Evolutionary conservation across 2,329 filamentous ascomycete genomes (phyloP).

Genomic region (Gaeumannomyces sp.): DNA sequence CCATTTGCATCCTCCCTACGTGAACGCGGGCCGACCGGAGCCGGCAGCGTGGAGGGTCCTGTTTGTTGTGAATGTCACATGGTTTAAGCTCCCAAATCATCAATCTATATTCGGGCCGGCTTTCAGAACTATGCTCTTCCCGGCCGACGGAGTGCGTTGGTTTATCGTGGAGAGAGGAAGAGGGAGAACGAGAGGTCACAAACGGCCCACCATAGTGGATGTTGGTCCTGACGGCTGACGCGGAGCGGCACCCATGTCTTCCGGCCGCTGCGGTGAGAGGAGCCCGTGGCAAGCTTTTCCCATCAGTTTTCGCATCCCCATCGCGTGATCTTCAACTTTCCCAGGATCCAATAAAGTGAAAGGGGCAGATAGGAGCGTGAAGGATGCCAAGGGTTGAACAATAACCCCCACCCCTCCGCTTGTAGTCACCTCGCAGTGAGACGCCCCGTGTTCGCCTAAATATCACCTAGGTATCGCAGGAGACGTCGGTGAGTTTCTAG

Average conservation of each 20-base stretch:
- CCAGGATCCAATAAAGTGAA: neutral
- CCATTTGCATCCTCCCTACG: neutral
- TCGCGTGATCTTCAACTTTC: neutral
- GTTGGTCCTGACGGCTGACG: neutral
- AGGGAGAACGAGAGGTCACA: too few relatives aligned
- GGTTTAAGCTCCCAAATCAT: too few relatives aligned
- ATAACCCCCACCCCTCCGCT: neutral
- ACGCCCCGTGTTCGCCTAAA: too few relatives aligned
- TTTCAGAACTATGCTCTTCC: too few relatives aligned
- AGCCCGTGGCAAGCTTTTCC: too few relatives aligned
- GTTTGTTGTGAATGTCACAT: too few relatives aligned
- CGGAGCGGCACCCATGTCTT: neutral
- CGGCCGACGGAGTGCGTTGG: too few relatives aligned
- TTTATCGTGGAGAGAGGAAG: neutral
- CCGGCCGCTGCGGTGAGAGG: neutral
- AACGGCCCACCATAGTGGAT: neutral
- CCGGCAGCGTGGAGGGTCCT: too few relatives aligned
- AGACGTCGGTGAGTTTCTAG: neutral
- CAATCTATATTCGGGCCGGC: too few relatives aligned
- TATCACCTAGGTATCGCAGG: too few relatives aligned
- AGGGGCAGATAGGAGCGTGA: neutral
- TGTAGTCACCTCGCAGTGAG: neutral
- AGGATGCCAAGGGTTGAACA: neutral
- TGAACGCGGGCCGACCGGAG: neutral
- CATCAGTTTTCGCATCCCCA: too few relatives aligned